Percentiles rank a stretch among this genome's conserved stretches.
Conservation (phyloP, 441 rosid species). For the Gossypium gossypioides region DNA sequence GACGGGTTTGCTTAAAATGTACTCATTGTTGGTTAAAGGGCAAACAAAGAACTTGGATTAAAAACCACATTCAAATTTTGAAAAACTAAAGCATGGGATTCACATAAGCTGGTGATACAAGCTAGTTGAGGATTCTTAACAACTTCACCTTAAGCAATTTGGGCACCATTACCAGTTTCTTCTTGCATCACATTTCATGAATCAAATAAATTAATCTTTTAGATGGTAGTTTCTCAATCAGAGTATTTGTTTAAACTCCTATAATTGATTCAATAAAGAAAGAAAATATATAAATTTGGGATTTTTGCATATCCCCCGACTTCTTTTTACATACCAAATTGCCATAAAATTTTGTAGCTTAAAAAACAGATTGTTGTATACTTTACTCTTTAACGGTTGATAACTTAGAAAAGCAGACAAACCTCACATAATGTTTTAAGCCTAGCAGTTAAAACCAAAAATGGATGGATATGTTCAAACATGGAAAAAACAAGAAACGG, state of each 20-base stretch:
- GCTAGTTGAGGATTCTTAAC: neutral
- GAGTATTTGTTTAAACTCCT: neutral
- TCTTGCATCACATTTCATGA: neutral
- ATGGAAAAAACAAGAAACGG: neutral
- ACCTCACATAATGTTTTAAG: neutral
- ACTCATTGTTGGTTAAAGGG: neutral
- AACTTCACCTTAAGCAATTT: constrained; percentile 1
- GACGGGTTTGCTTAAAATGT: neutral
- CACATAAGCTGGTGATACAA: neutral
- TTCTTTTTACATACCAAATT: constrained; percentile 2
- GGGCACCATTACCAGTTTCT: neutral
- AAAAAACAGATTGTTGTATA: neutral
- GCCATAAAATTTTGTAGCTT: neutral
- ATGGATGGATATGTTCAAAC: neutral
- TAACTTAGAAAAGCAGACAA: neutral
- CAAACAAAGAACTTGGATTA: neutral
- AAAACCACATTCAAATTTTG: neutral
- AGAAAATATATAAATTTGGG: neutral
- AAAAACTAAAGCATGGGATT: neutral
- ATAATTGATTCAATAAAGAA: neutral
- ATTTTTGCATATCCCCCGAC: neutral
- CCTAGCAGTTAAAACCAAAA: neutral
- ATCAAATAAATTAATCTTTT: neutral
- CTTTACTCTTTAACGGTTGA: neutral
- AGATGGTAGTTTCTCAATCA: neutral